Conservation (phyloP, 2,329 filamentous ascomycete genomes). For the Zymoseptoria tritici region DNA sequence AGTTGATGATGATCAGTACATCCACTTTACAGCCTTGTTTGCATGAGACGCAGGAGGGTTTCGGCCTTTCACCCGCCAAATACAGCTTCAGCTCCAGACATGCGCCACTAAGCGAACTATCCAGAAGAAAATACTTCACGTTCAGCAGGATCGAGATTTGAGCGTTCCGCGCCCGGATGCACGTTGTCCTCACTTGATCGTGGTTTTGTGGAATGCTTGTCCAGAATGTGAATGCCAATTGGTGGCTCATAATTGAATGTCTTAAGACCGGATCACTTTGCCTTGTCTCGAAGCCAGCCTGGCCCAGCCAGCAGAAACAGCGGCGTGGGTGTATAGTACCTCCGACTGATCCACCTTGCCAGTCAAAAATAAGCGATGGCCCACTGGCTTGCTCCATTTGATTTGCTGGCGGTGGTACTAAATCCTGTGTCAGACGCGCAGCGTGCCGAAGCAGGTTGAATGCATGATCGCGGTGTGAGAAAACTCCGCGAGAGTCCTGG, state of each 20-base stretch:
- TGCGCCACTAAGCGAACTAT: neutral
- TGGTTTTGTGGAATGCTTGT: neutral
- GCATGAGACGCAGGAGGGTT: neutral
- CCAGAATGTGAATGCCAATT: neutral
- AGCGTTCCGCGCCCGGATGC: no score
- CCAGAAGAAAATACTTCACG: neutral
- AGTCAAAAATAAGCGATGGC: constrained; percentile 6
- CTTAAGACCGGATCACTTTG: no score
- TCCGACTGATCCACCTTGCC: constrained; percentile 1
- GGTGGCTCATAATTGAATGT: neutral
- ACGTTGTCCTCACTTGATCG: no score
- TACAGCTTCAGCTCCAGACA: neutral
- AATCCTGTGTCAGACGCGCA: constrained; percentile 17
- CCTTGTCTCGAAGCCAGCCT: neutral
- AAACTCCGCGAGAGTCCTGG: neutral
- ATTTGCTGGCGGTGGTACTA: constrained; percentile 15
- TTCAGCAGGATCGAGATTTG: neutral
- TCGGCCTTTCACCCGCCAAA: neutral
- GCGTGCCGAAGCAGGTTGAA: constrained; percentile 10
- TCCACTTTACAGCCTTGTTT: neutral
- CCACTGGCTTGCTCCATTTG: constrained; percentile 6
- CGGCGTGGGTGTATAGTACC: neutral
- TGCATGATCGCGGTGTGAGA: neutral
- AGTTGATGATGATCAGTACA: neutral
- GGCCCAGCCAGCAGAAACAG: neutral